Conservation (phyloP, 139 green algal genomes). For the Chlorella sp. region DNA sequence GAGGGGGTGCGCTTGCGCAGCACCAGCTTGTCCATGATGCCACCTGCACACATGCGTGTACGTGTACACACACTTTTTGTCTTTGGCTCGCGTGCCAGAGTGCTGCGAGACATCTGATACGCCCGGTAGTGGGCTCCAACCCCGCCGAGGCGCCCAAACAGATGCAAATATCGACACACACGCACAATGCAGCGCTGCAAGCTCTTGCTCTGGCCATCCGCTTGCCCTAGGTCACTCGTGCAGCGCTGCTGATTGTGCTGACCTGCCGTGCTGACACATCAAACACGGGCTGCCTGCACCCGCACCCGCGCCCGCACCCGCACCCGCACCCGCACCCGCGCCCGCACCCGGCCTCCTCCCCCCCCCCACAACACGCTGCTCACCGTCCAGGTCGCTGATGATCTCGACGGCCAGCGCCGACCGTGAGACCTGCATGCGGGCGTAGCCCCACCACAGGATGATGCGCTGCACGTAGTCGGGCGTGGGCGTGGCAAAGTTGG, state of each 20-base stretch:
- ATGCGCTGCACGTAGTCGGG: neutral
- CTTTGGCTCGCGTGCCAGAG: neutral
- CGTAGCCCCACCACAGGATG: conserved; percentile 3
- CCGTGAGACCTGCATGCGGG: neutral
- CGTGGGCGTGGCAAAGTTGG: neutral
- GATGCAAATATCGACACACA: neutral
- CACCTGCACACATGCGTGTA: neutral
- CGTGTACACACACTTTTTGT: neutral
- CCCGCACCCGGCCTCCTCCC: no score
- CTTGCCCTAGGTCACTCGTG: no score
- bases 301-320: no score
- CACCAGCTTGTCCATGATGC: neutral
- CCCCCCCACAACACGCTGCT: neutral
- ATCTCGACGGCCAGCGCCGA: neutral
- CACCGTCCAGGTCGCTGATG: neutral
- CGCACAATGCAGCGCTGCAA: neutral
- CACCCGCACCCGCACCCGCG: no score
- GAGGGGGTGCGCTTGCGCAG: neutral
- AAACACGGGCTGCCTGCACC: no score
- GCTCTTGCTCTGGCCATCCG: no score
- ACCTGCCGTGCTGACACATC: neutral
- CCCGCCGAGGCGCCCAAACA: neutral
- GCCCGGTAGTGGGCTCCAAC: neutral
- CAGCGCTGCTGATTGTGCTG: no score
- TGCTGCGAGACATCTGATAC: neutral